Conservation (phyloP, 768 basidiomycete genomes). For the Suillus discolor region DNA sequence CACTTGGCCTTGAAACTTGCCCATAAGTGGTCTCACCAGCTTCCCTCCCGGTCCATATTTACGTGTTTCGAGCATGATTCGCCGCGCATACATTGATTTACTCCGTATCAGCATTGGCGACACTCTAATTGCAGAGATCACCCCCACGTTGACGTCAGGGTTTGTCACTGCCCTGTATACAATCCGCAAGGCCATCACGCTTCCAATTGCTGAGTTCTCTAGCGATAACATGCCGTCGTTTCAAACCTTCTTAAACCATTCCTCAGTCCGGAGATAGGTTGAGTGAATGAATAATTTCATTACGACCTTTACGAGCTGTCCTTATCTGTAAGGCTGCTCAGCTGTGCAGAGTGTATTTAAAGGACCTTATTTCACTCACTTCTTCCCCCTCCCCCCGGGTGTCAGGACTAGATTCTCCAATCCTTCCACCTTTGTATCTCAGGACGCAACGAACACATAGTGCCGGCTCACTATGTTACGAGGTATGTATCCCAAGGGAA, state of each 20-base stretch:
- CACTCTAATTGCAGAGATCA: background rate
- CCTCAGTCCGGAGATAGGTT: conserved; percentile 26
- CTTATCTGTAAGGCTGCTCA: conserved; percentile 36
- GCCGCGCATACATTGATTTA: conserved; percentile 21
- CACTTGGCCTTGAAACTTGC: conserved; percentile 22
- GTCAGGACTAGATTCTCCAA: background rate
- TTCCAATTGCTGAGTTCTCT: conserved; percentile 36
- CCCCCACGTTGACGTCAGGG: conserved; percentile 22
- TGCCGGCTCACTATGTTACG: conserved; percentile 26
- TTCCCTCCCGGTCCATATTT: conserved; percentile 28
- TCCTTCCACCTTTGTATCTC: background rate
- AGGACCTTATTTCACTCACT: conserved; percentile 16
- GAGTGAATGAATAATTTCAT: conserved; percentile 34
- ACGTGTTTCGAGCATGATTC: conserved; percentile 34
- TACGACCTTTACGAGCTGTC: conserved; percentile 29
- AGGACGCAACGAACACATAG: background rate
- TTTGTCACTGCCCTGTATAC: conserved; percentile 25
- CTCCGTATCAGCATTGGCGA: background rate
- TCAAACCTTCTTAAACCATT: conserved; percentile 18
- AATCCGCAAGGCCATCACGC: conserved; percentile 38
- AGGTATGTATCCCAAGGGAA: conserved; percentile 27
- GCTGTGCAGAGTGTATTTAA: conserved; percentile 37
- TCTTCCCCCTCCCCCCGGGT: background rate
- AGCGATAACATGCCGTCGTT: conserved; percentile 35
- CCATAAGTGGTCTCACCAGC: conserved; percentile 19